Conservation (phyloP, 805 yeast species). For the Kodamaea restingae region DNA sequence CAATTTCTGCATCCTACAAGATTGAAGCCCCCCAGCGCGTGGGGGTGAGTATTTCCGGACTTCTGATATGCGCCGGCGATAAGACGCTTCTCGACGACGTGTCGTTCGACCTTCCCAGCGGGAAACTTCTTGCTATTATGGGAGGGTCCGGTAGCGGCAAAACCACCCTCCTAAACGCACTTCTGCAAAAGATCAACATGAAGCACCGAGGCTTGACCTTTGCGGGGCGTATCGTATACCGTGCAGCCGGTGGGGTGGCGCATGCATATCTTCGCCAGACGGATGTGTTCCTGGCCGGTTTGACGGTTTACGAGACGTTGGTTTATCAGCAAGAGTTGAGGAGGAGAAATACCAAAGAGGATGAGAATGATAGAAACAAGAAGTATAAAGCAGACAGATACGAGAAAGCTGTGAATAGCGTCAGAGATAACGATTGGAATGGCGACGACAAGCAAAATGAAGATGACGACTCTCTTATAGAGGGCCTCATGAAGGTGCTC, state of each 20-base stretch:
- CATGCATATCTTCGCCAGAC: constrained; percentile 72
- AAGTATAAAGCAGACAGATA: too few relatives aligned
- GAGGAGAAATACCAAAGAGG: too few relatives aligned
- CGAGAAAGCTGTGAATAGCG: too few relatives aligned
- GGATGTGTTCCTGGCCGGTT: constrained; percentile 65
- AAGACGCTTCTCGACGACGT: constrained; percentile 36
- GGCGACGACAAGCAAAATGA: too few relatives aligned
- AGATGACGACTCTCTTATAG: too few relatives aligned
- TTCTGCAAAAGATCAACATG: constrained; percentile 49
- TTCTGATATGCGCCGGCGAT: neutral
- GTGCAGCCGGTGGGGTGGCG: constrained; percentile 13
- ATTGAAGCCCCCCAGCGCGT: too few relatives aligned
- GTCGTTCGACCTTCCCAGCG: constrained; percentile 56
- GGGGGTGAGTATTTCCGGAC: too few relatives aligned
- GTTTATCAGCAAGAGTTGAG: constrained; percentile 68
- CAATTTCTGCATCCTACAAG: neutral
- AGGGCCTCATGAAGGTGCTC: constrained; percentile 57
- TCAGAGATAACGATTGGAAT: too few relatives aligned
- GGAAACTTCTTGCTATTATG: constrained; percentile 70
- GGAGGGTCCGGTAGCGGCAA: constrained; percentile 69
- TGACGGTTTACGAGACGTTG: constrained; percentile 70
- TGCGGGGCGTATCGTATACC: constrained; percentile 40
- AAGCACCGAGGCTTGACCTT: constrained; percentile 38
- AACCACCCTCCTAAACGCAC: constrained; percentile 68
- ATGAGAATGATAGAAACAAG: too few relatives aligned